phyloP scores from a whole-genome alignment of 2,329 filamentous ascomycete genomes.

The Paecilomyces niveus region DNA sequence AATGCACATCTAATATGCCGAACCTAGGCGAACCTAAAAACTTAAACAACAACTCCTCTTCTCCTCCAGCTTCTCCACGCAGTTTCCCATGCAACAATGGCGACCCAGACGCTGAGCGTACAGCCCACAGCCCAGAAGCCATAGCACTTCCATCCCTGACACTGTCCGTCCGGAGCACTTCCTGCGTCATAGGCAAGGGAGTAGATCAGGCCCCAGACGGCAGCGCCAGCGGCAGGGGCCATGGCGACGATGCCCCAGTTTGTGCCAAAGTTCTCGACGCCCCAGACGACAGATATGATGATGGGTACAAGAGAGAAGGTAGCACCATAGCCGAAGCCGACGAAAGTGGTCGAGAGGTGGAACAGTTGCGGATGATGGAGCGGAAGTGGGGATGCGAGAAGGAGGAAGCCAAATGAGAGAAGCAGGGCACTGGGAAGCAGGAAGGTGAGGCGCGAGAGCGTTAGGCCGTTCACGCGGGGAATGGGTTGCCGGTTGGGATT shows the following conservation, averaged over 20 bases:
- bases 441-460: conserved; percentile 72
- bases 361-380: conserved; percentile 72
- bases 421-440: conserved; percentile 68
- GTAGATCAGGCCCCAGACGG: conserved; percentile 88
- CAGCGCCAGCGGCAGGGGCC: conserved; percentile 79
- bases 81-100: conserved; percentile 63
- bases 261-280: conserved; percentile 95
- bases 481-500: conserved; percentile 24
- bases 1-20: background rate
- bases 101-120: conserved; percentile 67
- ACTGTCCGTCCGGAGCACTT: conserved; percentile 50
- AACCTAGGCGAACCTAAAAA: background rate
- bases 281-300: conserved; percentile 95
- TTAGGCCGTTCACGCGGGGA: conserved; percentile 33
- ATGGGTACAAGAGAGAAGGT: conserved; percentile 86
- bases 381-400: conserved; percentile 74
- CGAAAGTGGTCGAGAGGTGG: conserved; percentile 73
- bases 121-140: conserved; percentile 77
- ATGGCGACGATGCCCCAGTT: conserved; percentile 96
- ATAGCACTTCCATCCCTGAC: conserved; percentile 78
- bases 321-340: conserved; percentile 89
- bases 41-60: conserved; percentile 62
- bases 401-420: conserved; percentile 66
- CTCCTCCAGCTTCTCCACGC: conserved; percentile 83
- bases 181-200: conserved; percentile 44